phyloP scores from a whole-genome alignment of 139 green algal species.

The Protoeuglena noctilucae region DNA sequence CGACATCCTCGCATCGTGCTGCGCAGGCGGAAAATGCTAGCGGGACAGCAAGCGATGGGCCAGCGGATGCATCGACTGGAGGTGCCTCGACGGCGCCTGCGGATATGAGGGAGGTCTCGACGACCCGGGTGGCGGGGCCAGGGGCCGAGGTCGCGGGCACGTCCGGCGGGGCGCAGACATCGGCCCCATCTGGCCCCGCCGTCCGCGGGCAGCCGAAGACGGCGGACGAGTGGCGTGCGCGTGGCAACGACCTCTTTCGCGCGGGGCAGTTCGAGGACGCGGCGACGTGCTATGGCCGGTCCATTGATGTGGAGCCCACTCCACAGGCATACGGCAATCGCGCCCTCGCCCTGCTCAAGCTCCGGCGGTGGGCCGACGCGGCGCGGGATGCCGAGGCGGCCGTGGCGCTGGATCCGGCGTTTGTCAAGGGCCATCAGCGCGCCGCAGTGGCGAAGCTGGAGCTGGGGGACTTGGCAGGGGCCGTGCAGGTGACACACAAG shows the following conservation, averaged over 20 bases:
- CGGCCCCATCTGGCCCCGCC: conserved; percentile 4
- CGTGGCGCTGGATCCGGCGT: conserved; percentile 35
- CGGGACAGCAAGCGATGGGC: background rate
- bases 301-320: conserved; percentile 24
- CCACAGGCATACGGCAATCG: conserved; percentile 43
- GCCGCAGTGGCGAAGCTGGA: conserved; percentile 28
- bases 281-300: conserved; percentile 30
- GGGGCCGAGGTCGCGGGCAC: background rate
- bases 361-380: conserved; percentile 18
- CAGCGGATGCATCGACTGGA: background rate
- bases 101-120: too few species aligned
- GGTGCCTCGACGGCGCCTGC: too few species aligned
- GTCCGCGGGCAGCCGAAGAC: conserved; percentile 11
- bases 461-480: conserved; percentile 24
- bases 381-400: conserved; percentile 39
- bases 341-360: conserved; percentile 46
- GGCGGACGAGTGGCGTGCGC: conserved; percentile 30
- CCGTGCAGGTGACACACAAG: too few species aligned
- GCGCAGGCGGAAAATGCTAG: background rate
- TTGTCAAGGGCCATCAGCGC: conserved; percentile 48
- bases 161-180: background rate
- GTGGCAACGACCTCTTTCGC: conserved; percentile 55
- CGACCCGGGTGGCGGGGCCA: too few species aligned
- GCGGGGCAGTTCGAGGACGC: conserved; percentile 28
- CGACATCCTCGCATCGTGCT: background rate